Conservation (phyloP, 2,329 filamentous ascomycete species). For the Fusarium avenaceum region DNA sequence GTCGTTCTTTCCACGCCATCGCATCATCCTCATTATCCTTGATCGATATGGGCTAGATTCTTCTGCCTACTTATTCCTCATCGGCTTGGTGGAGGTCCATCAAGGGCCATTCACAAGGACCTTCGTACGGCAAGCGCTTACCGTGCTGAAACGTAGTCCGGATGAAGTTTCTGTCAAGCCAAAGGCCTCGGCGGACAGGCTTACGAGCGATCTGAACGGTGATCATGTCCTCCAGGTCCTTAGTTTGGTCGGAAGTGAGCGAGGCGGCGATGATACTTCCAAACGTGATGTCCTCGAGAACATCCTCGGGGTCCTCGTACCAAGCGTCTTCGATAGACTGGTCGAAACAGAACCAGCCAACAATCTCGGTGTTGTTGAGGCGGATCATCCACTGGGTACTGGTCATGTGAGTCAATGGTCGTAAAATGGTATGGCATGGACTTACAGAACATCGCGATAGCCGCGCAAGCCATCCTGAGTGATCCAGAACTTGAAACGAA, state of each 20-base stretch:
- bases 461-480: not conserved
- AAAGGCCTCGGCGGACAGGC: constrained; percentile 1
- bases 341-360: constrained; percentile 11
- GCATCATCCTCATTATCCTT: not conserved
- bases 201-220: not conserved
- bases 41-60: not conserved
- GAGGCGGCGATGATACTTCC: constrained; percentile 1
- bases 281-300: not conserved
- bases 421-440: rapidly evolving
- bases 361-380: not conserved
- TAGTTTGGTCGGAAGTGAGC: not conserved
- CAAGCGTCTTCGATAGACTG: not conserved
- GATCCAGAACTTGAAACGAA: constrained; percentile 13
- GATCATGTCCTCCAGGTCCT: not conserved
- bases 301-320: not conserved
- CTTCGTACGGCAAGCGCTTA: constrained; percentile 15
- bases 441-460: constrained; percentile 25
- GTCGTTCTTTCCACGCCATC: not conserved
- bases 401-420: not conserved
- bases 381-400: constrained; percentile 39
- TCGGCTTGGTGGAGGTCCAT: not conserved
- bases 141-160: not conserved
- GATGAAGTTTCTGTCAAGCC: not conserved
- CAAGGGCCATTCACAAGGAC: not conserved
- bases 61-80: not conserved